Conservation (phyloP, 805 yeast genomes). For the Sugiyamaella boreocaroliniensis region DNA sequence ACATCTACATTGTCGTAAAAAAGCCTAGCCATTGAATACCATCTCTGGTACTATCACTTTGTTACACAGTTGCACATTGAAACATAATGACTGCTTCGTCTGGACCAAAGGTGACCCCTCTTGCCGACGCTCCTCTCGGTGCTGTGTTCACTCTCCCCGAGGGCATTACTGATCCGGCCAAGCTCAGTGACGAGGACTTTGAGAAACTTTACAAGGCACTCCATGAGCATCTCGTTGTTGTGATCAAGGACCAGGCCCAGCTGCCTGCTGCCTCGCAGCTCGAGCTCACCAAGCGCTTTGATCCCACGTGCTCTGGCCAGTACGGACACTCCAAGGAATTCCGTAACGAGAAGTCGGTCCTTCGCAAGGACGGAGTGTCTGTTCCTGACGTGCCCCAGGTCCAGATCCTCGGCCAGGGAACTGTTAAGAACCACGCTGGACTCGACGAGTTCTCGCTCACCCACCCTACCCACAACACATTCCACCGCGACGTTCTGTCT, state of each 20-base stretch:
- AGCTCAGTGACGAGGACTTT: slow-evolving; percentile 61
- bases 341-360: slow-evolving; percentile 57
- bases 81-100: background rate
- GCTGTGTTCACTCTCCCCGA: slow-evolving; percentile 59
- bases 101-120: slow-evolving; percentile 35
- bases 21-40: no score
- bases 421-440: slow-evolving; percentile 50
- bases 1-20: no score
- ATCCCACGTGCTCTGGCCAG: slow-evolving; percentile 59
- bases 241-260: slow-evolving; percentile 64
- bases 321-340: slow-evolving; percentile 85
- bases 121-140: slow-evolving; percentile 54
- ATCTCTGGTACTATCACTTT: no score
- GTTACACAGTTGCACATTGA: background rate
- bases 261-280: slow-evolving; percentile 72
- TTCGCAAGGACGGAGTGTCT: slow-evolving; percentile 72
- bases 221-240: slow-evolving; percentile 61
- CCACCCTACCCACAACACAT: slow-evolving; percentile 78
- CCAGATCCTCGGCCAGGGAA: slow-evolving; percentile 82
- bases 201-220: slow-evolving; percentile 54
- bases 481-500: slow-evolving; percentile 63
- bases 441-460: slow-evolving; percentile 52
- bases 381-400: slow-evolving; percentile 84
- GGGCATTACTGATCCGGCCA: slow-evolving; percentile 68
- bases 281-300: slow-evolving; percentile 67